Base-by-base conservation (phyloP, 495 filamentous ascomycete genomes). In the Aspergillus heteromorphus region DNA sequence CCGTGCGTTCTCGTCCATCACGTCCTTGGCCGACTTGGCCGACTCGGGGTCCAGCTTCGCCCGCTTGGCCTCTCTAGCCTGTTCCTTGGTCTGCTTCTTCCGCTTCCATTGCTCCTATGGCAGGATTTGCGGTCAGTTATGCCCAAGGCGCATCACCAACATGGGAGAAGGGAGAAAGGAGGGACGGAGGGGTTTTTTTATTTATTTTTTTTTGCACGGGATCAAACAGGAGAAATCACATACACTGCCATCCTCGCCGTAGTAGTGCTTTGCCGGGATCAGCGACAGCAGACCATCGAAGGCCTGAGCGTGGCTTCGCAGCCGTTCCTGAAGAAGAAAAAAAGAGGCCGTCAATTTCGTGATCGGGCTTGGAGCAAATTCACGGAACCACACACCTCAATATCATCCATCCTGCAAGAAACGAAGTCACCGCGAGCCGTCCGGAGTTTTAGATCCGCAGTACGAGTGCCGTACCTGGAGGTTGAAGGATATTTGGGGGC, bases 231-330 rank as follows among this genome's bases (percentile, higher is more conserved):
- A 42, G 49, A 27, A 61, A 48, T 53, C 43, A 85, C 89, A 60
- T 86, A 96, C 91, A 73, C 75, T 91, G 38, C 75, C 85, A 61
- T 95, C 90, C 62, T 91, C 85, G 36, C 86, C 89, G 65, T 93
- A 96, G 72, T 96, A 96, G 61, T 87, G 83, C 69, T 92, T 92
- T 18, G 90, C 92, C 23, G 93, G 93, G 63, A 96, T 96, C 45
- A 98, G 76, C 21, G 91, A 92, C 56, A 98, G 79, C 16, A 98
- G 72, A 51, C 92, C 90, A 67, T 96, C 87, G 65, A 98, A 97
- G 56, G 92, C 85, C 69, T 87, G 79, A 29, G 89, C 84, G 66
- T 96, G 88, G 70, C 83, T 87, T 67, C 83, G 86, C 60, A 98
- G 79, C 60, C 91, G 89, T 63, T 91, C 89, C 93, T 76, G 58